These are phyloP conservation scores for Trametes sanguinea DNA, from an alignment of 768 basidiomycete species.

Conservation along the genomic window DNA sequence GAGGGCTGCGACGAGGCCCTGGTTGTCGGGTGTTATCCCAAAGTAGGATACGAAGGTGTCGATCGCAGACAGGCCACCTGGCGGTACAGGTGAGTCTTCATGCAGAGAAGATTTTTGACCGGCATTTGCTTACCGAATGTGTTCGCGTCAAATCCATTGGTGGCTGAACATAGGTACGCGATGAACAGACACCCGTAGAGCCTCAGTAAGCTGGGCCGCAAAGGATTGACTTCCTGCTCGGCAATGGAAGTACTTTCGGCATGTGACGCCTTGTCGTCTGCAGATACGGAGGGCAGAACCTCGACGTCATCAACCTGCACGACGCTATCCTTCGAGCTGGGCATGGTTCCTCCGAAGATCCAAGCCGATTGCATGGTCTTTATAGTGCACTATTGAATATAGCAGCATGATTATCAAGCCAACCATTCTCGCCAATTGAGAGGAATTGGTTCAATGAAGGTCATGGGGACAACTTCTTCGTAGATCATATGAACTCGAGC, in stretches of 20 bases:
- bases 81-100: background rate
- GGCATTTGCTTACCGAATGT: conserved; percentile 26
- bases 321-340: conserved; percentile 12
- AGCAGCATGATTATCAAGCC: too few species aligned
- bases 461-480: background rate
- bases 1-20: conserved; percentile 32
- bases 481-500: conserved; percentile 1
- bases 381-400: background rate
- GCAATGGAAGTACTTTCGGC: background rate
- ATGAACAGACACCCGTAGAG: conserved; percentile 28
- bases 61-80: conserved; percentile 31
- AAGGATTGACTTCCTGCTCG: background rate
- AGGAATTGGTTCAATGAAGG: background rate
- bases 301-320: conserved; percentile 1
- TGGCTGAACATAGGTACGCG: conserved; percentile 32
- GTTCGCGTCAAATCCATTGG: conserved; percentile 34
- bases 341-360: background rate
- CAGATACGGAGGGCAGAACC: background rate
- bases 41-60: conserved; percentile 30
- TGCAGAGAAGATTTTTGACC: background rate
- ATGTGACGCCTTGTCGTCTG: background rate
- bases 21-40: conserved; percentile 28
- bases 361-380: background rate
- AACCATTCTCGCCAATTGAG: too few species aligned
- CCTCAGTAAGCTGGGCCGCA: conserved; percentile 18